Evolutionary conservation across 1,284 basidiomycete species (phyloP), one percentile per base, ranked within the genome.

Genomic region (Cyathus pygmaeus): DNA sequence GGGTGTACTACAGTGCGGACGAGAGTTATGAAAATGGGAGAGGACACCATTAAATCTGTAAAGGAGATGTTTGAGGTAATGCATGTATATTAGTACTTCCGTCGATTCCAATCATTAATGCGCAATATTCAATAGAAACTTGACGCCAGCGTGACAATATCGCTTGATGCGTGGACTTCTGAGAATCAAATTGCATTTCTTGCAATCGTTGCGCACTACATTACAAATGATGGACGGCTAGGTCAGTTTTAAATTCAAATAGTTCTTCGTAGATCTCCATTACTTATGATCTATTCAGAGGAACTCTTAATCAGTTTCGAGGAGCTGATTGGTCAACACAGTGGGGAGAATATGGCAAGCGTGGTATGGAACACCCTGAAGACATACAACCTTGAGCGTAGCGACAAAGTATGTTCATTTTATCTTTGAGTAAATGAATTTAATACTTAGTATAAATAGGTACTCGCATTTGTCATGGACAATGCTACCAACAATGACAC

Each of bases 401-500:
- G n/a, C n/a, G n/a, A n/a, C n/a, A n/a, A n/a, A n/a, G n/a, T n/a
- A n/a, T n/a, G n/a, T n/a, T n/a, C n/a, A n/a, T n/a, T n/a, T n/a
- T n/a, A n/a, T n/a, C n/a, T n/a, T n/a, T n/a, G n/a, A n/a, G n/a
- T n/a, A n/a, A n/a, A n/a, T n/a, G n/a, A n/a, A n/a, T n/a, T n/a
- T n/a, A n/a, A n/a, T n/a, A n/a, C n/a, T n/a, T n/a, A n/a, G n/a
- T n/a, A n/a, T n/a, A n/a, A n/a, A n/a, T n/a, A 70, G 65, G 60
- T 70, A 24, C 61, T 70, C 4, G 62, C 70, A 2, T 62, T 76
- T 33, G 60, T 75, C 29, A 64, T 74, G 56, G 70, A 76, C 39
- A 76, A 75, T 65, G 71, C 73, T 1, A 60, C 69, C 0, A 75
- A 76, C 46, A 74, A 76, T 47, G 68, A 76, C 55, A 76, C 71